Evolutionary conservation across 371 early-diverging fungal genomes (phyloP).

Genomic region (Dichotomocladium elegans): DNA sequence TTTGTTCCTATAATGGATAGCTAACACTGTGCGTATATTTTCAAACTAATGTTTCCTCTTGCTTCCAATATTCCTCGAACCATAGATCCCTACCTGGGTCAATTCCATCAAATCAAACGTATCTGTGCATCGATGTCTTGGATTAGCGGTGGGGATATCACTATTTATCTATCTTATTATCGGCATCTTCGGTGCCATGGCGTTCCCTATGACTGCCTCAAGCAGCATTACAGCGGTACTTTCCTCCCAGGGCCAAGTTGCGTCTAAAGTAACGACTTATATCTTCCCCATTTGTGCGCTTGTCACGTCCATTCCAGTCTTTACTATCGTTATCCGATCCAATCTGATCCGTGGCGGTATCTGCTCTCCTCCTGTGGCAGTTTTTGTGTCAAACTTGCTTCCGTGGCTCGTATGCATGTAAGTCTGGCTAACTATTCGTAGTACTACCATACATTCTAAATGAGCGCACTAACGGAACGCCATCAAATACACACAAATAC

Average conservation of each 20-base stretch:
- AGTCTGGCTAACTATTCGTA: too few relatives aligned
- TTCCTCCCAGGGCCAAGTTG: constrained; percentile 26
- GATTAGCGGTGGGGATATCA: constrained; percentile 45
- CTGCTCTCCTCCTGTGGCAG: constrained; percentile 50
- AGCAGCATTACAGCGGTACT: constrained; percentile 48
- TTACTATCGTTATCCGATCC: constrained; percentile 65
- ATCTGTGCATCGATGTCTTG: constrained; percentile 49
- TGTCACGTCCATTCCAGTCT: constrained; percentile 74
- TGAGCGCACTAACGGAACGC: too few relatives aligned
- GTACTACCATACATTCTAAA: too few relatives aligned
- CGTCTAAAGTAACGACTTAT: constrained; percentile 61
- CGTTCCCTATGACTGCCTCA: constrained; percentile 45
- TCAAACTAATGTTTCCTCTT: background rate
- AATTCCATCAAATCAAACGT: constrained; percentile 50
- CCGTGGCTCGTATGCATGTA: constrained; percentile 64
- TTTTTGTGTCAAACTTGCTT: constrained; percentile 55
- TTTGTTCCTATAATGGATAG: background rate
- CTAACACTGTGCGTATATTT: background rate
- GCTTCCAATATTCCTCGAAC: background rate
- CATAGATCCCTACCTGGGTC: constrained; percentile 58
- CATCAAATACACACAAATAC: too few relatives aligned
- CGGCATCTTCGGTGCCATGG: constrained; percentile 57
- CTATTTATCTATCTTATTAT: constrained; percentile 44
- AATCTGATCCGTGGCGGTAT: constrained; percentile 60
- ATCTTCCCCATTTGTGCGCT: constrained; percentile 70